phyloP scores from a whole-genome alignment of 2,329 filamentous ascomycete genomes.

The Colletotrichum sp. region DNA sequence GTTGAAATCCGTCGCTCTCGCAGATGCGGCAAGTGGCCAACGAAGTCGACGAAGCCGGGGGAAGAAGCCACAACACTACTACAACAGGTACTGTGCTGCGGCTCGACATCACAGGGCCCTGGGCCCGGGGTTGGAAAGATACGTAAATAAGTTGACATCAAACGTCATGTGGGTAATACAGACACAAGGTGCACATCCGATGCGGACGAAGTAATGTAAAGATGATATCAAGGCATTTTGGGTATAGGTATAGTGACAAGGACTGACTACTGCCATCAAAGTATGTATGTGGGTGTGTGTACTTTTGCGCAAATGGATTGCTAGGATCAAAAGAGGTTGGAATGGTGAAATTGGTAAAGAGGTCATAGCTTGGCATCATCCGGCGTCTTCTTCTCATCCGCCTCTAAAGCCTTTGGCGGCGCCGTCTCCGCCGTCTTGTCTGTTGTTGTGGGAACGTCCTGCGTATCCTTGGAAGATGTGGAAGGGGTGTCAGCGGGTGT shows the following conservation, averaged over 20 bases:
- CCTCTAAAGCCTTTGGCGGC: not conserved
- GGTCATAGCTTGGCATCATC: slow-evolving; percentile 1
- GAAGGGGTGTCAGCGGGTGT: not conserved
- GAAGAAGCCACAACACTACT: not conserved
- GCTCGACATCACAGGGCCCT: not conserved
- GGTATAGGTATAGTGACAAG: slow-evolving; percentile 5
- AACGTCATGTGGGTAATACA: not conserved
- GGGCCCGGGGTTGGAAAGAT: not conserved
- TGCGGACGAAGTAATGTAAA: not conserved
- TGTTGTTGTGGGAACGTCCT: not conserved
- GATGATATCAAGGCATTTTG: not conserved
- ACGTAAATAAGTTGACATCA: not conserved
- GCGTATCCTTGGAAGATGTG: not conserved
- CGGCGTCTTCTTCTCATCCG: not conserved
- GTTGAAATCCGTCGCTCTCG: not conserved
- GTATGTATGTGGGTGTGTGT: not conserved
- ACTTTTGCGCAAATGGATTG: not conserved
- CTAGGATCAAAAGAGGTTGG: not conserved
- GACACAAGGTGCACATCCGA: not conserved
- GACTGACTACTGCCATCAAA: not conserved
- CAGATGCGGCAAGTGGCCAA: not conserved
- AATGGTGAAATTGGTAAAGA: not conserved
- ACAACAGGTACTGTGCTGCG: not conserved
- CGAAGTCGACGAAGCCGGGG: not conserved
- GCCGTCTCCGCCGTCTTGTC: not conserved